Conservation (phyloP, 1,284 basidiomycete species). For the Fistulinella cinereoalba region DNA sequence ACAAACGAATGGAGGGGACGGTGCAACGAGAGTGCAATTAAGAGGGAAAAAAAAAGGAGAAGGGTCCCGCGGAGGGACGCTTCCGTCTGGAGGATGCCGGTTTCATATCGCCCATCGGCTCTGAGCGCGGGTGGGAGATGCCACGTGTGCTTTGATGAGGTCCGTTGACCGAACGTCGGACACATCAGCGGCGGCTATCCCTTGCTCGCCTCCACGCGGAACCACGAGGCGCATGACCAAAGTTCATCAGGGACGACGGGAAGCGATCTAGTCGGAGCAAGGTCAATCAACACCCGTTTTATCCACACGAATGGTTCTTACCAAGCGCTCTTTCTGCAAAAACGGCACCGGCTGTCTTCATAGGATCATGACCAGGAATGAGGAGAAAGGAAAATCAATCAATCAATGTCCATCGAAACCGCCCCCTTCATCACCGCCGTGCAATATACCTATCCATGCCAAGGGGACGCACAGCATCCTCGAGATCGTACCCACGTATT, state of each 20-base stretch:
- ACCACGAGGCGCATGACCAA: no score
- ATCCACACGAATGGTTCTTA: slow-evolving; percentile 9
- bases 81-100: no score
- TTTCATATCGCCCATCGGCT: no score
- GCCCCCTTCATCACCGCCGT: slow-evolving; percentile 4
- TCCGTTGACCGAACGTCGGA: no score
- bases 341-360: background rate
- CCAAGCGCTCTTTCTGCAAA: slow-evolving; percentile 9
- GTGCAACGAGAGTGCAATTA: no score
- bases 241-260: background rate
- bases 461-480: slow-evolving; percentile 3
- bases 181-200: no score
- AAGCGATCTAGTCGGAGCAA: slow-evolving; percentile 5
- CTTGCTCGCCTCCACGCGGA: no score
- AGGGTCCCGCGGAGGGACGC: no score
- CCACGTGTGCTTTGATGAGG: no score
- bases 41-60: no score
- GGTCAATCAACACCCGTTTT: slow-evolving; percentile 11
- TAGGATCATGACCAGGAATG: slow-evolving; percentile 4
- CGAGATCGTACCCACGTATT: slow-evolving; percentile 6
- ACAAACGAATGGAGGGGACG: no score
- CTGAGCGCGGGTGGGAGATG: no score
- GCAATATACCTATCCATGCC: slow-evolving; percentile 7
- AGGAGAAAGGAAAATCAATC: slow-evolving; percentile 1
- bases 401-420: slow-evolving; percentile 8